Base-by-base conservation (phyloP, 1,284 basidiomycete species). In the Heterobasidion irregulare region DNA sequence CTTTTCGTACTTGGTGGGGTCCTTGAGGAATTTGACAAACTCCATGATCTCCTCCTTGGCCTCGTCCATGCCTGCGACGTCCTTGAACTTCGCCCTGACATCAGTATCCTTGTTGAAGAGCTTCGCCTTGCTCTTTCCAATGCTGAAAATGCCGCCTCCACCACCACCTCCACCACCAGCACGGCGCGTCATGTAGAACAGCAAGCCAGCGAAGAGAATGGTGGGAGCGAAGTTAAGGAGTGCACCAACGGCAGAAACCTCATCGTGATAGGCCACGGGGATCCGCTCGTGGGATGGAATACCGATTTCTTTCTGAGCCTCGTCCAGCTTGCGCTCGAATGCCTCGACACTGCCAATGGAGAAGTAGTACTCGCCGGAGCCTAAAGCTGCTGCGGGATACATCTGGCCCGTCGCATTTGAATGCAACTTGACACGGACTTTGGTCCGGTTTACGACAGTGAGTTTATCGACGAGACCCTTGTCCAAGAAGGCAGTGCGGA, bases 11-110 rank as follows among this genome's bases (percentile, higher is more conserved):
- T 90, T 90, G 48, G 84, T 75, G 7, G 96, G 96, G 63, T 98
- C 92, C 77, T 98, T 98, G 68, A 99, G 79, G 78, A 99, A 99
- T 65, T 95, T 96, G 69, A 99, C 97, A 67, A 99, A 99, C 71
- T 99, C 96, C 93, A 98, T 98, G 64, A 99, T 97, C 76, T 99
- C 96, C 75, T 96, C 92, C 78, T 99, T 99, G 54, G 95, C 96
- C 73, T 99, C 96, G 74, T 99, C 96, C 95, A 98, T 98, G 48
- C 96, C 96, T 33, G 96, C 96, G 19, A 99, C 93, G 68, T 99
- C 93, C 72, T 84, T 86, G 76, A 99, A 99, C 68, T 92, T 92
- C 64, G 91, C 87, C 68, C 87, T 91, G 65, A 99, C 89, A 57
- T 96, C 92, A 45, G 90, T 94, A 67, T 99, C 96, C 75, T 97